Percentiles rank a stretch among this genome's conserved stretches.
phyloP scores from a whole-genome alignment of 495 filamentous ascomycete species.

The Staphylotrichum tortipilum region DNA sequence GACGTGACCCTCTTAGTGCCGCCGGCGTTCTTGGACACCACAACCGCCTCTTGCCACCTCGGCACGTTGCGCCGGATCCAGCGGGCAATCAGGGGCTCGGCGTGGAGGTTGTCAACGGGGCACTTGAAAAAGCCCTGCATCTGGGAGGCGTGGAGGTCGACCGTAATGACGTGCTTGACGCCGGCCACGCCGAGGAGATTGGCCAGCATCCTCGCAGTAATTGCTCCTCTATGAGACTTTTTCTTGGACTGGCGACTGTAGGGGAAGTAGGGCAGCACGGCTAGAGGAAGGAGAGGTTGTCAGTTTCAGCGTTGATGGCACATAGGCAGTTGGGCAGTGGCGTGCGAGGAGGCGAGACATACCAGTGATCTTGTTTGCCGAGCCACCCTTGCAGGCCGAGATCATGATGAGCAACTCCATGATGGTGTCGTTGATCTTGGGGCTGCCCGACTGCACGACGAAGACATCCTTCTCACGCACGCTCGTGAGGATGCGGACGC shows the following conservation, averaged over 20 bases:
- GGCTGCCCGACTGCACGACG: constrained; percentile 93
- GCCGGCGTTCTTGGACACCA: constrained; percentile 96
- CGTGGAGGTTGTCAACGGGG: constrained; percentile 94
- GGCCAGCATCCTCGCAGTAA: constrained; percentile 93
- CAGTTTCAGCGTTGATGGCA: no score
- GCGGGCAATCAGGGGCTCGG: constrained; percentile 89
- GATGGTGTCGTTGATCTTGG: constrained; percentile 94
- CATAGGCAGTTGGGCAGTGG: no score
- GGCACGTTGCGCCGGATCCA: constrained; percentile 87
- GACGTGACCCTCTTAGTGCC: constrained; percentile 97
- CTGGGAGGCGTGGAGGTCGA: constrained; percentile 92
- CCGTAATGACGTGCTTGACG: constrained; percentile 93
- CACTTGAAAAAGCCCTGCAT: constrained; percentile 99
- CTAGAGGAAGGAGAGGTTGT: no score
- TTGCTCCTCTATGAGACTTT: constrained; percentile 92
- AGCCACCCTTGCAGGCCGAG: constrained; percentile 94
- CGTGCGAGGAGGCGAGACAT: no score
- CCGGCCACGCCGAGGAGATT: constrained; percentile 89
- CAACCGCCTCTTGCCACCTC: constrained; percentile 83
- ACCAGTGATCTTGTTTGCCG: constrained; percentile 96
- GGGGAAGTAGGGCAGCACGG: constrained; percentile 97
- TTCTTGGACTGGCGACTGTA: constrained; percentile 99
- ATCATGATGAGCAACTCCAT: constrained; percentile 99
- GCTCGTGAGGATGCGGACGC: constrained; percentile 84
- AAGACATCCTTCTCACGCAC: constrained; percentile 98